Percentiles rank a stretch among this genome's conserved stretches.
Conservation (phyloP, 2,329 filamentous ascomycete genomes). For the Penicillium sp. region DNA sequence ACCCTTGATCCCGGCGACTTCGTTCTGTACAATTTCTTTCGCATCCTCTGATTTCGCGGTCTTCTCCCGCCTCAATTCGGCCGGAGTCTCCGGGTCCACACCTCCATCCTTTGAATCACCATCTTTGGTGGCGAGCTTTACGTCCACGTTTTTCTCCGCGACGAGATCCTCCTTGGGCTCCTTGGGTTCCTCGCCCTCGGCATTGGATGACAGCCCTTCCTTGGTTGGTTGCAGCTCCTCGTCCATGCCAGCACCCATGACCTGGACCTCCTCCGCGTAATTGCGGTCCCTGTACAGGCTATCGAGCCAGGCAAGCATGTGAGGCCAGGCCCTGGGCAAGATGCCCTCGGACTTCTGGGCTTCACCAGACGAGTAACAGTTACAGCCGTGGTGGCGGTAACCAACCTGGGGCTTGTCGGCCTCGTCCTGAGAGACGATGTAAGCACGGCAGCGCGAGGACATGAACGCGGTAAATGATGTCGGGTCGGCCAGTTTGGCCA, state of each 20-base stretch:
- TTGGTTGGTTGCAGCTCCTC: constrained; percentile 1
- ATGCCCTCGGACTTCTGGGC: constrained; percentile 59
- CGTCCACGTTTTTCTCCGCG: neutral
- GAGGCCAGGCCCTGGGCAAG: constrained; percentile 54
- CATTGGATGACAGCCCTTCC: neutral
- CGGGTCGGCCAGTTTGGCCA: constrained; percentile 3
- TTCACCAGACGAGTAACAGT: constrained; percentile 68
- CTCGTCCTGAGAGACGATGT: constrained; percentile 54
- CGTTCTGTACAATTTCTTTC: neutral
- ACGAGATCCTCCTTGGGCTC: neutral
- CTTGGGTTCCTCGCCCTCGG: too few relatives aligned
- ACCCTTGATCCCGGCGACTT: neutral
- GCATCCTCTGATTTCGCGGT: neutral
- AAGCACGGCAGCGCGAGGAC: constrained; percentile 60
- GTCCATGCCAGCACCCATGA: constrained; percentile 23
- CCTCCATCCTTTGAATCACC: neutral
- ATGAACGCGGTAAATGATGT: constrained; percentile 34
- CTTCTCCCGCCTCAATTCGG: neutral
- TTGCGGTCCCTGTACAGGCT: constrained; percentile 51
- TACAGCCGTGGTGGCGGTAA: constrained; percentile 59
- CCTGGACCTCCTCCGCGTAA: constrained; percentile 39
- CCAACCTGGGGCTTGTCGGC: constrained; percentile 56
- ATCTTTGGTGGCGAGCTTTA: neutral
- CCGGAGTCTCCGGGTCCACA: neutral
- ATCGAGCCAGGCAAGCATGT: constrained; percentile 62